Evolutionary conservation across 1,284 basidiomycete species (phyloP).

Genomic region (Pseudozyma thailandica): DNA sequence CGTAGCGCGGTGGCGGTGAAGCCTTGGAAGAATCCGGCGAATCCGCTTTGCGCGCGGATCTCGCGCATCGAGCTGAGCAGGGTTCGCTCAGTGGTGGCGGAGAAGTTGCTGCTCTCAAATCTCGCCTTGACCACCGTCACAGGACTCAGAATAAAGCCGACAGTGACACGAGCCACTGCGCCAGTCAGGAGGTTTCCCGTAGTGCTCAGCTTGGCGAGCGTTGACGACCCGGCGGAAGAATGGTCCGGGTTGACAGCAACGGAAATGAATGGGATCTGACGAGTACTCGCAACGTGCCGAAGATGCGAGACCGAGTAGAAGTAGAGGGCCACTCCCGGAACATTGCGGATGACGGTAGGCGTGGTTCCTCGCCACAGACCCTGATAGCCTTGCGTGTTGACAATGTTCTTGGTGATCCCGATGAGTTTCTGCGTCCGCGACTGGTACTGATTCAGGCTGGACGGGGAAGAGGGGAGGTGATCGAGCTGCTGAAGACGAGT

Average conservation of each 20-base stretch:
- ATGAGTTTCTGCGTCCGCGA: conserved; percentile 45
- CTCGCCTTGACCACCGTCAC: conserved; percentile 94
- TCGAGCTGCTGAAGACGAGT: conserved; percentile 64
- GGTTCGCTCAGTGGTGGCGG: conserved; percentile 54
- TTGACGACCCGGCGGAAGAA: conserved; percentile 64
- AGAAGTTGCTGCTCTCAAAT: conserved; percentile 58
- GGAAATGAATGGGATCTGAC: conserved; percentile 58
- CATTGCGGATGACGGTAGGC: conserved; percentile 64
- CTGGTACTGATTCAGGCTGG: conserved; percentile 10
- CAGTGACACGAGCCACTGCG: conserved; percentile 82
- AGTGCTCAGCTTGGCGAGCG: conserved; percentile 74
- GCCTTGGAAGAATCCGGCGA: conserved; percentile 85
- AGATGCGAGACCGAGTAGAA: conserved; percentile 65
- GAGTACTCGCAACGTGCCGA: conserved; percentile 45
- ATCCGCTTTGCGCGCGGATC: conserved; percentile 77
- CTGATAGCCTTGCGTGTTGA: conserved; percentile 50
- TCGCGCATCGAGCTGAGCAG: conserved; percentile 52
- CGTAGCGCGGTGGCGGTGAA: conserved; percentile 88
- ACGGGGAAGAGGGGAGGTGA: conserved; percentile 6
- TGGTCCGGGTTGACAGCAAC: conserved; percentile 54
- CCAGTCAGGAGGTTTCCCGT: conserved; percentile 90
- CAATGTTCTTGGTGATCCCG: conserved; percentile 36
- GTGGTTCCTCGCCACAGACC: conserved; percentile 66
- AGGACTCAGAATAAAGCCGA: conserved; percentile 90
- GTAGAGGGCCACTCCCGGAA: conserved; percentile 67